Evolutionary conservation across 148 eudicot genomes (phyloP).

Genomic region (Arctostaphylos glauca): DNA sequence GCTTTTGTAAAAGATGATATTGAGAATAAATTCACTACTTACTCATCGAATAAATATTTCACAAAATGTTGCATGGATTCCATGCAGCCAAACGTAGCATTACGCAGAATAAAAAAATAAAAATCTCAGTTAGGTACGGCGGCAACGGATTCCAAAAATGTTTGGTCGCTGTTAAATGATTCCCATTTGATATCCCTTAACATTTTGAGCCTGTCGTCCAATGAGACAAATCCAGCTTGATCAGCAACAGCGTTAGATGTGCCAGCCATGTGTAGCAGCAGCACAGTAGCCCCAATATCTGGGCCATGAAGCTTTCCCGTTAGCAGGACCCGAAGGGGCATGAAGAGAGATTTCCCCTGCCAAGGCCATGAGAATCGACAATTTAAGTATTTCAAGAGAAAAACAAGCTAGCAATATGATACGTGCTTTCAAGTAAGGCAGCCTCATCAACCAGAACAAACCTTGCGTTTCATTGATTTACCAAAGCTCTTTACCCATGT

Average conservation of each 20-base stretch:
- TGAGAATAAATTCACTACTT: too few relatives aligned
- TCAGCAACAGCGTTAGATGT: constrained; percentile 45
- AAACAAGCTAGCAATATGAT: background rate
- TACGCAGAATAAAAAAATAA: background rate
- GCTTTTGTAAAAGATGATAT: too few relatives aligned
- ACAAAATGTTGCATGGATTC: too few relatives aligned
- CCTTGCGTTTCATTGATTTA: constrained; percentile 91
- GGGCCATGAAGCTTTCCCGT: constrained; percentile 98
- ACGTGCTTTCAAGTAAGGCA: background rate
- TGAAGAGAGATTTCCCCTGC: constrained; percentile 94
- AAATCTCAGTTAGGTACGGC: constrained; percentile 34
- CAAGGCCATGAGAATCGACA: constrained; percentile 11
- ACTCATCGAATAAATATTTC: too few relatives aligned
- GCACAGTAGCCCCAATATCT: constrained; percentile 67
- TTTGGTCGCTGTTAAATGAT: constrained; percentile 35
- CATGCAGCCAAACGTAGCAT: too few relatives aligned
- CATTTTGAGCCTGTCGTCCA: constrained; percentile 72
- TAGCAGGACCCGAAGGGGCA: constrained; percentile 91
- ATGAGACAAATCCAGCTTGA: constrained; percentile 48
- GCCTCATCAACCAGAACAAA: constrained; percentile 19
- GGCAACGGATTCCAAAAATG: constrained; percentile 39
- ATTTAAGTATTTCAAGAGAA: background rate
- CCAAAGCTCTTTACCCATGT: constrained; percentile 90
- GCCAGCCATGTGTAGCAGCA: constrained; percentile 63
- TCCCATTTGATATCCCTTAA: constrained; percentile 69